Percentiles rank a stretch among this genome's conserved stretches.
These are phyloP conservation scores for Alectoria sarmentosa DNA, from an alignment of 495 filamentous ascomycete species.

Conservation along the genomic window DNA sequence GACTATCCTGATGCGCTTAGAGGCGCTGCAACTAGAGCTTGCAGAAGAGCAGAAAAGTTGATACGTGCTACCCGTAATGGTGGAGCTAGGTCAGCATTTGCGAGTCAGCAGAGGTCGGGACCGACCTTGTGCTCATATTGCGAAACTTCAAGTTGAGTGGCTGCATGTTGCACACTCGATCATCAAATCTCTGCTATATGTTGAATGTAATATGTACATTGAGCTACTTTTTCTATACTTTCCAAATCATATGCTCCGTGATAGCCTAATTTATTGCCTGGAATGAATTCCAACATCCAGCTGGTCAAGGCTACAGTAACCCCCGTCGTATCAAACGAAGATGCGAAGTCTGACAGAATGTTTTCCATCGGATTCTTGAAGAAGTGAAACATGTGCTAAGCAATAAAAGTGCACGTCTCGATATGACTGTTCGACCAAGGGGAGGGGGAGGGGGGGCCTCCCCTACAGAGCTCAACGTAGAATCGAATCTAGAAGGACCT, in stretches of 20 bases:
- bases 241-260: neutral
- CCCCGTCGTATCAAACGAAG: neutral
- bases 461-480: neutral
- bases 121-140: neutral
- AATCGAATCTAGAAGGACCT: neutral
- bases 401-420: neutral
- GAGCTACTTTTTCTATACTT: neutral
- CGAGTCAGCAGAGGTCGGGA: neutral
- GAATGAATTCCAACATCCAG: neutral
- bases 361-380: neutral
- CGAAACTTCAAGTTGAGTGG: neutral
- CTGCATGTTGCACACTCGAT: neutral
- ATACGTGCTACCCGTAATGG: neutral
- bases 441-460: neutral
- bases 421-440: neutral
- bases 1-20: neutral
- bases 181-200: neutral
- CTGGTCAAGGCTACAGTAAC: neutral
- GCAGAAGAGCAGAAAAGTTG: neutral
- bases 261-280: neutral
- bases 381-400: slow-evolving; percentile 2
- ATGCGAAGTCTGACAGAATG: neutral
- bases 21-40: neutral
- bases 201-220: slow-evolving; percentile 4
- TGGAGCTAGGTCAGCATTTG: neutral